phyloP scores from a whole-genome alignment of 192 early-diverging fungal genomes.

The Tieghemiomyces parasiticus region DNA sequence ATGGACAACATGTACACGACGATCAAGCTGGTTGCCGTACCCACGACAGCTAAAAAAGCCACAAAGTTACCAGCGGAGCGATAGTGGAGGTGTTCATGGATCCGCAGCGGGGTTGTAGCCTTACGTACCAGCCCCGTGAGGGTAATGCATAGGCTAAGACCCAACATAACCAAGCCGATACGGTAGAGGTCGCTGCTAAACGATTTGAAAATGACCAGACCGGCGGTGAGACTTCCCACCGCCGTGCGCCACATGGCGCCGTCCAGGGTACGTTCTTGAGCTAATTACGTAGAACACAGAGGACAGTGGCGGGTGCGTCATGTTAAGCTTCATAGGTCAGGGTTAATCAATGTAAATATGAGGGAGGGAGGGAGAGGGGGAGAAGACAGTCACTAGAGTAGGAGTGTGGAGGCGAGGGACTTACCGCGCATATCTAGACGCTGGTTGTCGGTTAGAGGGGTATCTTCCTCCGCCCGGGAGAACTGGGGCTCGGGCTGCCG shows the following conservation, averaged over 20 bases:
- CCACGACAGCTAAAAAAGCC: too few species aligned
- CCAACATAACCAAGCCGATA: background rate
- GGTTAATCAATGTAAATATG: too few species aligned
- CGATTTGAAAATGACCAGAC: background rate
- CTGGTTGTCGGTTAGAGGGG: background rate
- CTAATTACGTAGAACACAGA: too few species aligned
- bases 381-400: too few species aligned
- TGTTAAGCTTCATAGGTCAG: too few species aligned
- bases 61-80: background rate
- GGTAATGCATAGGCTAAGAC: background rate
- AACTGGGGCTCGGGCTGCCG: background rate
- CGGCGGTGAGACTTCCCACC: background rate
- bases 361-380: too few species aligned
- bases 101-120: background rate
- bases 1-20: too few species aligned
- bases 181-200: background rate
- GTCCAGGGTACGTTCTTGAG: background rate
- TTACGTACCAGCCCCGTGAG: background rate
- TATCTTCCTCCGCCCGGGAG: background rate
- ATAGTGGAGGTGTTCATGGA: background rate
- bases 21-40: too few species aligned
- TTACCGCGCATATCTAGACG: background rate
- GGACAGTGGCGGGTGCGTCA: too few species aligned
- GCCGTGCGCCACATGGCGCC: background rate
- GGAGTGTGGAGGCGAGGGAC: too few species aligned